These are phyloP conservation scores for Pyrenopolyporus hunteri DNA, from an alignment of 495 filamentous ascomycete genomes.

Conservation along the genomic window DNA sequence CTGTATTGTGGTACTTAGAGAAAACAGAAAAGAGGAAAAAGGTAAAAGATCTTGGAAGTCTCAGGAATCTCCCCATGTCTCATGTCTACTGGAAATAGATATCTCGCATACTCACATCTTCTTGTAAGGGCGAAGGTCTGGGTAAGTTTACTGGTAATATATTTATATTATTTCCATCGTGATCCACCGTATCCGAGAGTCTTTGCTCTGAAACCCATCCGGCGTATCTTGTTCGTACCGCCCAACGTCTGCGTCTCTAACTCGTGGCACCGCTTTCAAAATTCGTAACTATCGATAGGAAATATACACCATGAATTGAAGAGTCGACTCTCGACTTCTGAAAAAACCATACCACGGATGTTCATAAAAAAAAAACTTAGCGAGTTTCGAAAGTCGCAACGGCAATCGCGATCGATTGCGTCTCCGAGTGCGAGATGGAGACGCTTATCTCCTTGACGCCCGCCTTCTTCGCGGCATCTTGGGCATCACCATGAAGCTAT, in stretches of 20 bases:
- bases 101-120: no score
- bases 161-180: no score
- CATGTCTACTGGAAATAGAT: no score
- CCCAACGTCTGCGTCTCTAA: neutral
- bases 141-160: no score
- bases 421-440: constrained; percentile 92
- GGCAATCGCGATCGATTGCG: constrained; percentile 90
- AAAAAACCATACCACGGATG: constrained; percentile 23
- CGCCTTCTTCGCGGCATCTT: constrained; percentile 77
- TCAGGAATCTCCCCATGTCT: no score
- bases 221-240: no score
- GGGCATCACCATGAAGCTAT: constrained; percentile 84
- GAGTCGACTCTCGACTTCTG: constrained; percentile 10
- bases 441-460: constrained; percentile 87
- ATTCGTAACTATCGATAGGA: constrained; percentile 5
- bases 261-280: neutral
- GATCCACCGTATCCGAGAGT: no score
- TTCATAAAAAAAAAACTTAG: constrained; percentile 23
- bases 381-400: constrained; percentile 69
- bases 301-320: constrained; percentile 36
- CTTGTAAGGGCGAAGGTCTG: no score
- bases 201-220: no score
- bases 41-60: no score
- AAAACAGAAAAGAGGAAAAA: no score
- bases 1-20: no score